Percentiles rank a stretch among this genome's conserved stretches.
phyloP scores from a whole-genome alignment of 1,284 basidiomycete genomes.

The Ceratobasidium sp. region DNA sequence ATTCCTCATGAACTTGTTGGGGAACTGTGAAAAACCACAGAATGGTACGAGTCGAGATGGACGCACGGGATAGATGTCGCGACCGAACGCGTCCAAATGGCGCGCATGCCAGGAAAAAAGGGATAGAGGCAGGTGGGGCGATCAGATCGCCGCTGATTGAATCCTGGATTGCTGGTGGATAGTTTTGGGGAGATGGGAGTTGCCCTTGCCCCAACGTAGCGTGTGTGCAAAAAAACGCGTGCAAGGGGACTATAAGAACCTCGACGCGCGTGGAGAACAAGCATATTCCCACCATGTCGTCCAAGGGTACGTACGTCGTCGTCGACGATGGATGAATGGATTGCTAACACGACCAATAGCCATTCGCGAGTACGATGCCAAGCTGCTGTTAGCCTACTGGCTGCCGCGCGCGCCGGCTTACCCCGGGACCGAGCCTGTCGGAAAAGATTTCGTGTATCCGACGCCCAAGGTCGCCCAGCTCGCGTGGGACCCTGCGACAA shows the following conservation, averaged over 20 bases:
- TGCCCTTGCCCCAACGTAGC: conserved; percentile 27
- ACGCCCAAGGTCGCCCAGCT: conserved; percentile 83
- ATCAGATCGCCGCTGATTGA: conserved; percentile 6
- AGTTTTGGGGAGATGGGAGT: too few species aligned
- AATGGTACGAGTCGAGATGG: conserved; percentile 16
- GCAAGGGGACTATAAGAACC: not conserved
- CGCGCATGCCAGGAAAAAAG: not conserved
- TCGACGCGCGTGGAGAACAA: not conserved
- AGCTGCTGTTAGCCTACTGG: conserved; percentile 94
- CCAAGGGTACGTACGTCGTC: conserved; percentile 16
- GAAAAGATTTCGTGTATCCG: conserved; percentile 74
- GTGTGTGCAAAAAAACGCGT: conserved; percentile 26
- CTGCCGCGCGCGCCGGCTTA: conserved; percentile 84
- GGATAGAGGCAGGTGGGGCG: not conserved
- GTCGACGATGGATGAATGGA: not conserved
- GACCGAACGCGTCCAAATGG: not conserved
- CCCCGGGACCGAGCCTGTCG: conserved; percentile 66
- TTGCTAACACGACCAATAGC: conserved; percentile 62
- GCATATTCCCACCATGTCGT: conserved; percentile 22
- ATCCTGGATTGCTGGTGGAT: not conserved
- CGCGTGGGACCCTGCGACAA: conserved; percentile 86
- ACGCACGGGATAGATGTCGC: not conserved
- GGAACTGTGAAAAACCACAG: too few species aligned
- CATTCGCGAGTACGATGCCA: conserved; percentile 95
- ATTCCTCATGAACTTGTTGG: not conserved